A percentile compares a stretch with the other conserved stretches of the same genome.
Conservation (phyloP, 306 rosid species). For the Rubus idaeus region DNA sequence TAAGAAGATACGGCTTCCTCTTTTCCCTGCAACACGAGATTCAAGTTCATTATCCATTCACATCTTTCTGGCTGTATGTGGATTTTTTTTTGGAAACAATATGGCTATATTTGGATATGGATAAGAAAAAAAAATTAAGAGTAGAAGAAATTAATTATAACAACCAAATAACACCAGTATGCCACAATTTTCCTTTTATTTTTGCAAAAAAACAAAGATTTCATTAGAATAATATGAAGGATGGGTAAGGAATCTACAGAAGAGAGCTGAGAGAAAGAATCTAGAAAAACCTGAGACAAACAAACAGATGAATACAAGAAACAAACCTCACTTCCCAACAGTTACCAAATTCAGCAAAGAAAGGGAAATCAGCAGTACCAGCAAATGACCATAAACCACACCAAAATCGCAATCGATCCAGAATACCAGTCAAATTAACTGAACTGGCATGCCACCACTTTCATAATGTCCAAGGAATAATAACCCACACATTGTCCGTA, state of each 20-base stretch:
- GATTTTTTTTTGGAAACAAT: background rate
- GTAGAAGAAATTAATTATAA: background rate
- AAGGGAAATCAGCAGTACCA: background rate
- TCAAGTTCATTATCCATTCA: constrained; percentile 18
- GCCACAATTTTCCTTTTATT: background rate
- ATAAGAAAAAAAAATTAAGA: background rate
- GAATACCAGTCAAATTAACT: background rate
- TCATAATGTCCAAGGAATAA: background rate
- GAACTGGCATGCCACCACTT: background rate
- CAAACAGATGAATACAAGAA: background rate
- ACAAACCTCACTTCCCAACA: background rate
- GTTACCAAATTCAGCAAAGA: background rate
- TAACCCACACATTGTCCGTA: background rate
- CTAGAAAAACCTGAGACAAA: background rate
- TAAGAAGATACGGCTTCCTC: constrained; percentile 76
- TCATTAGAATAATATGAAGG: background rate
- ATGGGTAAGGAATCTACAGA: background rate
- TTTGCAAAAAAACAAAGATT: background rate
- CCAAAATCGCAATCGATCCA: background rate
- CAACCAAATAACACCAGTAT: background rate
- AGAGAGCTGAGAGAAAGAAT: background rate
- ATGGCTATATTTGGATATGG: background rate
- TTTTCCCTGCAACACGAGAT: constrained; percentile 47
- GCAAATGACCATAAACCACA: background rate
- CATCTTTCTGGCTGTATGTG: background rate